Conservation (phyloP, 2,329 filamentous ascomycete species). For the Fusarium sp. region DNA sequence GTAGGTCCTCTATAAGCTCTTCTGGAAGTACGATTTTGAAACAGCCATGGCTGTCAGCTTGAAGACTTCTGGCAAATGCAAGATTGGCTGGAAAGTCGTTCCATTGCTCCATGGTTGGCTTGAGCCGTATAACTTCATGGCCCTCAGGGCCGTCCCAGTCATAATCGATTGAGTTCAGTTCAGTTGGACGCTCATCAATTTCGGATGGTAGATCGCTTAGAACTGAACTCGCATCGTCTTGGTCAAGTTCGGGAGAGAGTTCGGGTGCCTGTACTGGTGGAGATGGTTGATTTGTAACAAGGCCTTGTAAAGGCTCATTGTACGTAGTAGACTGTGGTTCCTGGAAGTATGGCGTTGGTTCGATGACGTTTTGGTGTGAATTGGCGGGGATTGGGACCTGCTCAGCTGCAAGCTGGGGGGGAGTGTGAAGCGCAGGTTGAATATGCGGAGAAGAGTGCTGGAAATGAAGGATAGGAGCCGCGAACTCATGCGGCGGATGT, state of each 20-base stretch:
- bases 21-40: conserved; percentile 53
- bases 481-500: conserved; percentile 23
- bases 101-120: conserved; percentile 51
- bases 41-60: conserved; percentile 51
- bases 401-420: conserved; percentile 12
- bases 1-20: conserved; percentile 47
- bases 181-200: conserved; percentile 34
- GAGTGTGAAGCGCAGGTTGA: conserved; percentile 13
- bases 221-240: conserved; percentile 38
- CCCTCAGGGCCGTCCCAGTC: conserved; percentile 48
- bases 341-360: conserved; percentile 19
- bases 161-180: conserved; percentile 47
- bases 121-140: conserved; percentile 49
- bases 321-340: conserved; percentile 8
- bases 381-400: conserved; percentile 37
- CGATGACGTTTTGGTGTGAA: conserved; percentile 30
- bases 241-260: conserved; percentile 9
- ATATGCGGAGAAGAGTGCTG: conserved; percentile 17
- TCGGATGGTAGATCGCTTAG: conserved; percentile 39
- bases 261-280: background rate
- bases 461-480: conserved; percentile 14
- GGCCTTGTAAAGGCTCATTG: background rate
- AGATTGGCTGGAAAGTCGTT: conserved; percentile 51
- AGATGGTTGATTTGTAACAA: conserved; percentile 7
- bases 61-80: conserved; percentile 46